phyloP scores from a whole-genome alignment of 2,329 filamentous ascomycete species.

The Fusarium solani-melongenae region DNA sequence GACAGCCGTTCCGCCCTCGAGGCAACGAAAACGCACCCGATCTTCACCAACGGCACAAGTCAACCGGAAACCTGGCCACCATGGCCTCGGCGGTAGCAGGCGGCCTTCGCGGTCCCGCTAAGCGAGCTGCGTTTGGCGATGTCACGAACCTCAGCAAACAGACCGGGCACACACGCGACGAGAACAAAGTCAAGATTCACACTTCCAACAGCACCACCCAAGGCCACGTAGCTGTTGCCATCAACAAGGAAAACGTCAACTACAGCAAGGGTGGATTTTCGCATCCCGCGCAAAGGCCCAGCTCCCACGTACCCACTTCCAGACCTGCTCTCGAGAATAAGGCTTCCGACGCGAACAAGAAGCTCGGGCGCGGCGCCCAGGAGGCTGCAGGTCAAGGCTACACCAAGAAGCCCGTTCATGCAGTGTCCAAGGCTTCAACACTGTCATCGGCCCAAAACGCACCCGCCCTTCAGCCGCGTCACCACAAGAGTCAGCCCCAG shows the following conservation, averaged over 20 bases:
- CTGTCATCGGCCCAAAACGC: slow-evolving; percentile 32
- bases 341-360: slow-evolving; percentile 41
- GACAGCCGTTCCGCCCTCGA: slow-evolving; percentile 54
- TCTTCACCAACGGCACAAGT: slow-evolving; percentile 86
- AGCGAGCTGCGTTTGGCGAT: slow-evolving; percentile 84
- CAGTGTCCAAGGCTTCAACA: slow-evolving; percentile 27
- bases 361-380: slow-evolving; percentile 29
- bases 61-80: slow-evolving; percentile 68
- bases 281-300: slow-evolving; percentile 51
- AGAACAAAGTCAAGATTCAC: slow-evolving; percentile 52
- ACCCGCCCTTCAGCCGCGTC: slow-evolving; percentile 54
- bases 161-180: slow-evolving; percentile 44
- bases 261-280: slow-evolving; percentile 51
- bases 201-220: slow-evolving; percentile 40
- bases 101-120: slow-evolving; percentile 62
- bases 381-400: slow-evolving; percentile 22
- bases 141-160: slow-evolving; percentile 75
- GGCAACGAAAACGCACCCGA: slow-evolving; percentile 62
- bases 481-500: slow-evolving; percentile 66
- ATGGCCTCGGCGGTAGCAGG: slow-evolving; percentile 40
- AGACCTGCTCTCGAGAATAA: slow-evolving; percentile 40
- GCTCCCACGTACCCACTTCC: slow-evolving; percentile 34
- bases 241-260: slow-evolving; percentile 59
- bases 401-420: slow-evolving; percentile 33
- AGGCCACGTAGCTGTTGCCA: slow-evolving; percentile 36